Evolutionary conservation across 495 filamentous ascomycete genomes (phyloP).

Genomic region (Copromyces sp.): DNA sequence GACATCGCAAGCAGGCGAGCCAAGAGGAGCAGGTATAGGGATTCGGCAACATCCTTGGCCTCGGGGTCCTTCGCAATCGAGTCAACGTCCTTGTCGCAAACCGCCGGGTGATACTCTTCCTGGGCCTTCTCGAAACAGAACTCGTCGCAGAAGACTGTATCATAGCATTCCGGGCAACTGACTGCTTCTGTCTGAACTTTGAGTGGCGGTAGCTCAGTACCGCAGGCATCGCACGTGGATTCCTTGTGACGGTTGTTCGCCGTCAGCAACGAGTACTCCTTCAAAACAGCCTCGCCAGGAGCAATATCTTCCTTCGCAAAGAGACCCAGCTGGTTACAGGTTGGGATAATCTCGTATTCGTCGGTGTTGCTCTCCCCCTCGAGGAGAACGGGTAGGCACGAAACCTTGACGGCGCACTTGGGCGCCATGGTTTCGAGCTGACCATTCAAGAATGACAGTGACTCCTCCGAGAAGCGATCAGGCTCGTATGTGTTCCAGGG

Average conservation of each 20-base stretch:
- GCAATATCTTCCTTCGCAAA: conserved; percentile 77
- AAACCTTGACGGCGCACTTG: conserved; percentile 59
- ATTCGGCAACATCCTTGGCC: conserved; percentile 57
- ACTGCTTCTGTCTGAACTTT: conserved; percentile 35
- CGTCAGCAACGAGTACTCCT: conserved; percentile 70
- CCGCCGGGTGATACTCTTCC: conserved; percentile 66
- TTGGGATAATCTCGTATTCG: conserved; percentile 37
- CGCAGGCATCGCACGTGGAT: conserved; percentile 77
- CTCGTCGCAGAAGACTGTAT: conserved; percentile 78
- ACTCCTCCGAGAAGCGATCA: conserved; percentile 63
- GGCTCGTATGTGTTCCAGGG: conserved; percentile 90
- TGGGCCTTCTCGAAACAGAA: conserved; percentile 64
- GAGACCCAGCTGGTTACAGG: conserved; percentile 68
- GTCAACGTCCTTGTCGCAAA: conserved; percentile 78
- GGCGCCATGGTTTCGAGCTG: conserved; percentile 56
- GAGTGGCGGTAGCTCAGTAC: conserved; percentile 58
- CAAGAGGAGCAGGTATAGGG: conserved; percentile 70
- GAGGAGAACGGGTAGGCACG: conserved; percentile 59
- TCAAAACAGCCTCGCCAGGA: conserved; percentile 65
- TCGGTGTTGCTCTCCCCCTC: conserved; percentile 33
- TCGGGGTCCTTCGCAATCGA: conserved; percentile 70
- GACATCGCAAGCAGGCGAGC: conserved; percentile 78
- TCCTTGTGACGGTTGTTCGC: conserved; percentile 75
- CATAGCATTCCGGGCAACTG: conserved; percentile 63
- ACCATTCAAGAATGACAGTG: conserved; percentile 55